Evolutionary conservation across 805 yeast species (phyloP).

Genomic region (Nakazawaea populi): DNA sequence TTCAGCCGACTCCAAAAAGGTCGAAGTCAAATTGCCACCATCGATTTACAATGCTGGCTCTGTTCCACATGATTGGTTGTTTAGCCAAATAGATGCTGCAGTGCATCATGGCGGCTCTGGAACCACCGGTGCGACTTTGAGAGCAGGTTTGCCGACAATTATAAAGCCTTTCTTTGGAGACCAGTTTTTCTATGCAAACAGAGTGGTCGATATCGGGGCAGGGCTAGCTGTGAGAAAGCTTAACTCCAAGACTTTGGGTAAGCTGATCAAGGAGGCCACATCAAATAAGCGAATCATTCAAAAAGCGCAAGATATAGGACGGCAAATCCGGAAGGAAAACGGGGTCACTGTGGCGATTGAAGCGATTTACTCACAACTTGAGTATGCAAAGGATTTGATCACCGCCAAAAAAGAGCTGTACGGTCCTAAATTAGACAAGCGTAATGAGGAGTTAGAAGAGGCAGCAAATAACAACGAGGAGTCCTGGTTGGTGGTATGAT

Average conservation of each 20-base stretch:
- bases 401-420: conserved; percentile 33
- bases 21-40: conserved; percentile 51
- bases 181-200: conserved; percentile 83
- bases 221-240: conserved; percentile 70
- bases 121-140: conserved; percentile 86
- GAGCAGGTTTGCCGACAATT: conserved; percentile 84
- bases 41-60: conserved; percentile 66
- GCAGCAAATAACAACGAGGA: conserved; percentile 10
- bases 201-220: conserved; percentile 86
- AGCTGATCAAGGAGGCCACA: conserved; percentile 66
- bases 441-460: conserved; percentile 13
- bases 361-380: conserved; percentile 71
- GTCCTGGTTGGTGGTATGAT: conserved; percentile 8
- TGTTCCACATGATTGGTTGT: conserved; percentile 92
- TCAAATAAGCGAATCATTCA: conserved; percentile 60
- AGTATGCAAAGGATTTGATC: conserved; percentile 62
- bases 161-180: conserved; percentile 96
- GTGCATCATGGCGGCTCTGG: conserved; percentile 98
- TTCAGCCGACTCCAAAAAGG: conserved; percentile 24
- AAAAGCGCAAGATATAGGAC: conserved; percentile 61
- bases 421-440: conserved; percentile 10
- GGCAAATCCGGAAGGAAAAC: conserved; percentile 59
- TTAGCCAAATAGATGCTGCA: conserved; percentile 84
- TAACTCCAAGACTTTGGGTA: conserved; percentile 54
- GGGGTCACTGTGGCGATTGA: conserved; percentile 79